phyloP scores from a whole-genome alignment of 2,329 filamentous ascomycete species.

The Calonectria fujianensis region DNA sequence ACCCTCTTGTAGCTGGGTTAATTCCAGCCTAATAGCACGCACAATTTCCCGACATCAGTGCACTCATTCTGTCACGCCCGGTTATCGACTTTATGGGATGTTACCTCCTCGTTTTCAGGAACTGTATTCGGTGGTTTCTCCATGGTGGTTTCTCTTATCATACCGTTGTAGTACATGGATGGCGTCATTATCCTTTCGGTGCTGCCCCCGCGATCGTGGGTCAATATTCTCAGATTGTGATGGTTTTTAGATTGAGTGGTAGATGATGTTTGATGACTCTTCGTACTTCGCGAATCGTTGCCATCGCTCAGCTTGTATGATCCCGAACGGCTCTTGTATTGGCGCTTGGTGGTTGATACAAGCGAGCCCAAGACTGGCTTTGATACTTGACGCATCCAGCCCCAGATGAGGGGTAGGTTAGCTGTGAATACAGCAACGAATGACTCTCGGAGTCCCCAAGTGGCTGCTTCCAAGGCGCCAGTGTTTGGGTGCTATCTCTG shows the following conservation, averaged over 20 bases:
- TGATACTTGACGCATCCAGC: conserved; percentile 22
- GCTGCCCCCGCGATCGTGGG: not conserved
- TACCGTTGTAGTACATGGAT: conserved; percentile 4
- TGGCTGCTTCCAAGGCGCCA: conserved; percentile 3
- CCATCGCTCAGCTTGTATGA: conserved; percentile 16
- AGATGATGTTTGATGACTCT: not conserved
- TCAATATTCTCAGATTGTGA: not conserved
- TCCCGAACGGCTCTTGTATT: conserved; percentile 13
- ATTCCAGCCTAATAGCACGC: not conserved
- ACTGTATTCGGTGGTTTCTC: not conserved
- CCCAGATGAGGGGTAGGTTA: conserved; percentile 22
- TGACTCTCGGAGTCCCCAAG: conserved; percentile 11
- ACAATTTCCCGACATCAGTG: not conserved
- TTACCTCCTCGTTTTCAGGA: not conserved
- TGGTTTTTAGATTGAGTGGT: not conserved
- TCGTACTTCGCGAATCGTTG: conserved; percentile 2
- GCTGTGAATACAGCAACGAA: conserved; percentile 8
- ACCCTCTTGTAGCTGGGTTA: not conserved
- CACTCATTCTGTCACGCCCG: not conserved
- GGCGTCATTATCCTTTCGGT: conserved; percentile 13
- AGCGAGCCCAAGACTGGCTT: conserved; percentile 11
- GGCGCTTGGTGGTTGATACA: conserved; percentile 1
- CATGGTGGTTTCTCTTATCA: conserved; percentile 1
- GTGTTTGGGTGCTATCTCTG: not conserved
- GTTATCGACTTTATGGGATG: not conserved